Conservation (phyloP, 495 filamentous ascomycete species). For the Penicillium salamii region DNA sequence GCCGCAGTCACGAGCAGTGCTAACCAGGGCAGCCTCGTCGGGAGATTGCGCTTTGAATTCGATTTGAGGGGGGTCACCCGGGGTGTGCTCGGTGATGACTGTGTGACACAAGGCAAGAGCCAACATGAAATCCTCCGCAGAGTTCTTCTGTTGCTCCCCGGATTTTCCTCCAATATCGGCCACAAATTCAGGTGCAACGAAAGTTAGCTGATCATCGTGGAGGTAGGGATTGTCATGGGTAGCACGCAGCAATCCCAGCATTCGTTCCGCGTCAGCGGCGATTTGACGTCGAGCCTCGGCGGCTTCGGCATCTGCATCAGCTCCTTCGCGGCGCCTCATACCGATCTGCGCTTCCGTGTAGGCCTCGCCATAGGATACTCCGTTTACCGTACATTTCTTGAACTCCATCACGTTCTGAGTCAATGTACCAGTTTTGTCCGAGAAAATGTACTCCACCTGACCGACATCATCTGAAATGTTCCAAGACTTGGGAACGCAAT, state of each 20-base stretch:
- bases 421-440: slow-evolving; percentile 96
- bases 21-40: slow-evolving; percentile 92
- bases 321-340: slow-evolving; percentile 86
- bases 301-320: slow-evolving; percentile 78
- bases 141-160: slow-evolving; percentile 70
- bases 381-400: slow-evolving; percentile 96
- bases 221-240: slow-evolving; percentile 91
- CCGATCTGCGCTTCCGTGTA: slow-evolving; percentile 96
- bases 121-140: slow-evolving; percentile 89
- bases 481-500: slow-evolving; percentile 97
- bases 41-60: slow-evolving; percentile 97
- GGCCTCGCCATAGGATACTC: slow-evolving; percentile 91
- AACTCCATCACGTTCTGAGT: slow-evolving; percentile 99
- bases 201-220: slow-evolving; percentile 83
- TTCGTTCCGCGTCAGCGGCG: slow-evolving; percentile 66
- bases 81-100: slow-evolving; percentile 86
- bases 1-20: slow-evolving; percentile 92
- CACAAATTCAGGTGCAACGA: slow-evolving; percentile 86
- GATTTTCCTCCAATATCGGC: slow-evolving; percentile 74
- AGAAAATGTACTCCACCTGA: slow-evolving; percentile 99
- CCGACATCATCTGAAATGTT: slow-evolving; percentile 98
- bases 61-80: slow-evolving; percentile 84
- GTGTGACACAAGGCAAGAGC: slow-evolving; percentile 93
- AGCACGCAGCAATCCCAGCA: slow-evolving; percentile 68
- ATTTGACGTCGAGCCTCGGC: slow-evolving; percentile 75